These are phyloP conservation scores for Plectosphaerella plurivora DNA, from an alignment of 2,329 filamentous ascomycete species.

Conservation along the genomic window DNA sequence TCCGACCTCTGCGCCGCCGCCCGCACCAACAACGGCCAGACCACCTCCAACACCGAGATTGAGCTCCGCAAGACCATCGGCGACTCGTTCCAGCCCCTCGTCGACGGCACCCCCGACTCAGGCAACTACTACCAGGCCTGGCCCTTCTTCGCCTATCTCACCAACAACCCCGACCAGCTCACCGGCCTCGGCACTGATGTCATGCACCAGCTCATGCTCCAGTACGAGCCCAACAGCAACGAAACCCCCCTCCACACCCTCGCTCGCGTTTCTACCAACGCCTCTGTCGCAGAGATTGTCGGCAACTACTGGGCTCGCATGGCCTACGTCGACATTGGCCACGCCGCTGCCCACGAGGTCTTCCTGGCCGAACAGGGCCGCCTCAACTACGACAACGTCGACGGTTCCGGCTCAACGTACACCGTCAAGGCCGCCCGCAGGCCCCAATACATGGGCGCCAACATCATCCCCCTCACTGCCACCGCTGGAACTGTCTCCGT, in stretches of 20 bases:
- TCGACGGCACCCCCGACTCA: slow-evolving; percentile 33
- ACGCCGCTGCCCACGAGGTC: slow-evolving; percentile 30
- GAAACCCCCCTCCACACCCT: slow-evolving; percentile 45
- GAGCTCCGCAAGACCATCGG: slow-evolving; percentile 39
- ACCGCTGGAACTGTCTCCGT: slow-evolving; percentile 25
- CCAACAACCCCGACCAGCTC: slow-evolving; percentile 41
- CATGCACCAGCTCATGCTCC: slow-evolving; percentile 35
- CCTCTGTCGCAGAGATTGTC: slow-evolving; percentile 34
- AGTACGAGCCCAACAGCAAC: slow-evolving; percentile 38
- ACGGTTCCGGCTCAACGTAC: slow-evolving; percentile 29
- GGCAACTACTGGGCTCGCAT: slow-evolving; percentile 48
- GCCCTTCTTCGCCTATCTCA: slow-evolving; percentile 44
- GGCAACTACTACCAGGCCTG: slow-evolving; percentile 50
- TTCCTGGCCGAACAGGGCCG: slow-evolving; percentile 28
- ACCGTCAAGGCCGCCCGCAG: slow-evolving; percentile 34
- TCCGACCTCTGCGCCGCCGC: slow-evolving; percentile 35
- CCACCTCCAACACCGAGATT: slow-evolving; percentile 30
- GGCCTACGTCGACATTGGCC: slow-evolving; percentile 47
- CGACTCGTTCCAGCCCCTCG: slow-evolving; percentile 41
- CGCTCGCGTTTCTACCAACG: slow-evolving; percentile 27
- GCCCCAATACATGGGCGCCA: slow-evolving; percentile 45
- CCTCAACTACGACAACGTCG: slow-evolving; percentile 38
- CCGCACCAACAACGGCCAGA: slow-evolving; percentile 27
- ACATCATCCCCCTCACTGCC: slow-evolving; percentile 38
- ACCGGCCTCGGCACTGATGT: slow-evolving; percentile 33